A percentile compares a stretch with the other conserved stretches of the same genome.
Conservation (phyloP, 305 asterid species). For the Andrographis paniculata region DNA sequence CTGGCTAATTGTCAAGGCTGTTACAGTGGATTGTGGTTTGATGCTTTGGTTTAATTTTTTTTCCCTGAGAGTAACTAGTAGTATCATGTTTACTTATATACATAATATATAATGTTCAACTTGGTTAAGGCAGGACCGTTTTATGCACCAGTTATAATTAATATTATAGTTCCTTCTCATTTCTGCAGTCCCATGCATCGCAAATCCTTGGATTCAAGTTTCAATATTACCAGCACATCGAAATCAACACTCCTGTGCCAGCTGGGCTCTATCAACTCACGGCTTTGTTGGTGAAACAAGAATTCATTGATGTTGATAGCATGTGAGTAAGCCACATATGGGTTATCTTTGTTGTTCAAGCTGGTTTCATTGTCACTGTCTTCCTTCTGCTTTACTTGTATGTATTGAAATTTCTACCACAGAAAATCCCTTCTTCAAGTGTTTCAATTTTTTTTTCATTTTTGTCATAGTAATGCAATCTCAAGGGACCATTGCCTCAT, state of each 20-base stretch:
- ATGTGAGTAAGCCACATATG: slow-evolving; percentile 51
- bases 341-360: slow-evolving; percentile 16
- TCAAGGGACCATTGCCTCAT: too few species aligned
- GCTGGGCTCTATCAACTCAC: slow-evolving; percentile 73
- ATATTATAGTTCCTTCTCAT: background rate
- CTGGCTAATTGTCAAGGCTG: slow-evolving; percentile 9
- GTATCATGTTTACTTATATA: too few species aligned
- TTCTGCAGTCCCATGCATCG: slow-evolving; percentile 86
- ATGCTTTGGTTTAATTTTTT: too few species aligned
- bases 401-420: slow-evolving; percentile 4
- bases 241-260: slow-evolving; percentile 59
- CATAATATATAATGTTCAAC: too few species aligned
- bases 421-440: too few species aligned
- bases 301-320: slow-evolving; percentile 80
- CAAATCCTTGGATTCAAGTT: slow-evolving; percentile 95
- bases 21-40: background rate
- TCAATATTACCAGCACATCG: slow-evolving; percentile 82
- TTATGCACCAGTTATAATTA: background rate
- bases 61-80: too few species aligned
- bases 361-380: slow-evolving; percentile 15
- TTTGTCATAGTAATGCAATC: too few species aligned
- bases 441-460: too few species aligned
- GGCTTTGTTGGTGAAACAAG: slow-evolving; percentile 82
- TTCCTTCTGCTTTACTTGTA: slow-evolving; percentile 2
- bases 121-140: background rate